Evolutionary conservation across 345 rosid species (phyloP).

Genomic region (Citrus maxima): DNA sequence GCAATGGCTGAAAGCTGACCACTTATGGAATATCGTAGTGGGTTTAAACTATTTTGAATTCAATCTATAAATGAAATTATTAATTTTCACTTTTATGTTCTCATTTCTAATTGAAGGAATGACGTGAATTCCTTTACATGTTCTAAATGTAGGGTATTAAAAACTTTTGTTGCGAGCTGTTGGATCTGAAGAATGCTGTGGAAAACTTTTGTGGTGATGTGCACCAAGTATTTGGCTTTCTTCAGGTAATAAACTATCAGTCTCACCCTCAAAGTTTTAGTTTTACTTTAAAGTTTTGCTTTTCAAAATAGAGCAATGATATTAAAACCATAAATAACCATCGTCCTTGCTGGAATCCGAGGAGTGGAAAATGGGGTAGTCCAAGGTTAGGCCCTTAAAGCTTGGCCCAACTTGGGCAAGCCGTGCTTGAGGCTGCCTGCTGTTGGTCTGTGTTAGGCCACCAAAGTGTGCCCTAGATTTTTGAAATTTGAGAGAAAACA

Average conservation of each 20-base stretch:
- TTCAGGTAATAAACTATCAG: constrained; percentile 46
- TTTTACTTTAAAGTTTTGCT: too few relatives aligned
- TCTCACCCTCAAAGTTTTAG: too few relatives aligned
- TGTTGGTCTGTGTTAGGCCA: too few relatives aligned
- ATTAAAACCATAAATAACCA: too few relatives aligned
- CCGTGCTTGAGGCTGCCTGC: too few relatives aligned
- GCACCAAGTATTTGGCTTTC: constrained; percentile 76
- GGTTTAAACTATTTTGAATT: background rate
- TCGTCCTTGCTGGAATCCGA: too few relatives aligned
- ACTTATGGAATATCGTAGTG: background rate
- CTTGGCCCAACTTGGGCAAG: too few relatives aligned
- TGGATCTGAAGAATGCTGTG: constrained; percentile 94
- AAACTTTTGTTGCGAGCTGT: constrained; percentile 84
- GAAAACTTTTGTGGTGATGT: constrained; percentile 80
- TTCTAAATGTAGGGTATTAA: constrained; percentile 71
- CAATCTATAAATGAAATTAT: background rate
- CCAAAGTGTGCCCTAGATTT: too few relatives aligned
- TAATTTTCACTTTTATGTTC: background rate
- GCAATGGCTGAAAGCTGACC: background rate
- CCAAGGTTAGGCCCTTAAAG: too few relatives aligned
- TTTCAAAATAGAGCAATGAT: too few relatives aligned
- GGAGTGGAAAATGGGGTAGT: too few relatives aligned
- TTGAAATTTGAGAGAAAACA: too few relatives aligned
- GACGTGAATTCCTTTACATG: background rate
- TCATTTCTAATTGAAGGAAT: background rate